These are phyloP conservation scores for Xerocomus minutiporus DNA, from an alignment of 1,284 basidiomycete species.

Conservation along the genomic window DNA sequence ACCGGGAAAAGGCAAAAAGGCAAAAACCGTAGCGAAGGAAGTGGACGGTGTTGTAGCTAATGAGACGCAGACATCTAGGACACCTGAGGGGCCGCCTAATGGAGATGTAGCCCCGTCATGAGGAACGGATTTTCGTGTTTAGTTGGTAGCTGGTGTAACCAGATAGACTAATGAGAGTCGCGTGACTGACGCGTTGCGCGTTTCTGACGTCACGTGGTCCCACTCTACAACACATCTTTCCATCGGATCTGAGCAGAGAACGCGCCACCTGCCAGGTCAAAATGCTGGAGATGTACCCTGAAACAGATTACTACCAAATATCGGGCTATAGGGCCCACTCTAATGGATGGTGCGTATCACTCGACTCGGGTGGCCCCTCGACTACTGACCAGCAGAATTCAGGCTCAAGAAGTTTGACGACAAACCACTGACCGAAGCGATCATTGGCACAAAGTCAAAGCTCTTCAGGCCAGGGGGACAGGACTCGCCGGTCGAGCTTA, in stretches of 20 bases:
- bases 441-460: slow-evolving; percentile 6
- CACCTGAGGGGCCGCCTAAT: slow-evolving; percentile 4
- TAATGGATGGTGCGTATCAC: slow-evolving; percentile 21
- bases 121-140: neutral
- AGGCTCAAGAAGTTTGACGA: slow-evolving; percentile 33
- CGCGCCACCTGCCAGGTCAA: neutral
- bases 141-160: too few species aligned
- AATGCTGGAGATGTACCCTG: slow-evolving; percentile 7
- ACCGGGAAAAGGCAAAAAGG: slow-evolving; percentile 67
- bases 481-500: slow-evolving; percentile 26
- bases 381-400: neutral
- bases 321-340: slow-evolving; percentile 30
- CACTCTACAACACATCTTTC: neutral
- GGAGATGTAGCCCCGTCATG: slow-evolving; percentile 8
- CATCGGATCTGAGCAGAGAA: neutral
- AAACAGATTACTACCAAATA: slow-evolving; percentile 28
- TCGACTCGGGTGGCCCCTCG: neutral
- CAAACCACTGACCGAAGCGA: slow-evolving; percentile 12
- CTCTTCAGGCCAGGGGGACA: slow-evolving; percentile 22
- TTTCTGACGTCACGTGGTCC: neutral
- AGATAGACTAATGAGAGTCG: neutral
- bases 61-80: neutral
- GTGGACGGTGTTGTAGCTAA: slow-evolving; percentile 7
- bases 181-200: slow-evolving; percentile 6
- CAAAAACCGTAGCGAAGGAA: slow-evolving; percentile 14